phyloP scores from a whole-genome alignment of 495 filamentous ascomycete species.

The Penicillium coffeae region DNA sequence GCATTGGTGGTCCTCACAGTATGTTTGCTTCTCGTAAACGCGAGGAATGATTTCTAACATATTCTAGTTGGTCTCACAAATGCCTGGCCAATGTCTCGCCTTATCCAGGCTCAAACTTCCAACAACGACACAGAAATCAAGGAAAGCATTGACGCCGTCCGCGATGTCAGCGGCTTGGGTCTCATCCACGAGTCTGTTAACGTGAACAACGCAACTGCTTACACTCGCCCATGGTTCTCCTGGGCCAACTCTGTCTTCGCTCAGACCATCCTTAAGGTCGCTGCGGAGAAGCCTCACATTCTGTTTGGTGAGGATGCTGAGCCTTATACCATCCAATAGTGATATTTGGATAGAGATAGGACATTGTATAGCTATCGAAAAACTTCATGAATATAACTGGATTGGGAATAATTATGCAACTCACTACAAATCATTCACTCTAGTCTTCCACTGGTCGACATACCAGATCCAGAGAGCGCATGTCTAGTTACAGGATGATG shows the following conservation, averaged over 20 bases:
- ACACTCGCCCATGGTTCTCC: conserved; percentile 92
- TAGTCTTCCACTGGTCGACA: too few relatives aligned
- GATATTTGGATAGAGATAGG: not conserved
- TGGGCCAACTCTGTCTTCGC: conserved; percentile 98
- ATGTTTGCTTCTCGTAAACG: conserved; percentile 14
- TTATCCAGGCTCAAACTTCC: conserved; percentile 89
- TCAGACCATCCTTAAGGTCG: conserved; percentile 87
- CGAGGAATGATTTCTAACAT: not conserved
- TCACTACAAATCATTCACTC: too few relatives aligned
- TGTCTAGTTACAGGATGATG: too few relatives aligned
- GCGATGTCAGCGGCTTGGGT: conserved; percentile 67
- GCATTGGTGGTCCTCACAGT: conserved; percentile 78
- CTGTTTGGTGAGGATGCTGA: conserved; percentile 65
- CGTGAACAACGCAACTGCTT: conserved; percentile 67
- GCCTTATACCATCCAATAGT: conserved; percentile 30
- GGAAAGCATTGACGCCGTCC: conserved; percentile 65
- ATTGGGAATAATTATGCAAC: too few relatives aligned
- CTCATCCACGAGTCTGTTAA: conserved; percentile 91
- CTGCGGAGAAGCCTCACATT: conserved; percentile 78
- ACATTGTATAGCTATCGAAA: not conserved
- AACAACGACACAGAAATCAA: conserved; percentile 81
- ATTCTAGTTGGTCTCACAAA: conserved; percentile 67
- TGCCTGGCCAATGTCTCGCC: conserved; percentile 96
- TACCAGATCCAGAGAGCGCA: too few relatives aligned
- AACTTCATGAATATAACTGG: too few relatives aligned